Conservation (phyloP, 108 stramenopile genomes). For the Stephanodiscus triporus region DNA sequence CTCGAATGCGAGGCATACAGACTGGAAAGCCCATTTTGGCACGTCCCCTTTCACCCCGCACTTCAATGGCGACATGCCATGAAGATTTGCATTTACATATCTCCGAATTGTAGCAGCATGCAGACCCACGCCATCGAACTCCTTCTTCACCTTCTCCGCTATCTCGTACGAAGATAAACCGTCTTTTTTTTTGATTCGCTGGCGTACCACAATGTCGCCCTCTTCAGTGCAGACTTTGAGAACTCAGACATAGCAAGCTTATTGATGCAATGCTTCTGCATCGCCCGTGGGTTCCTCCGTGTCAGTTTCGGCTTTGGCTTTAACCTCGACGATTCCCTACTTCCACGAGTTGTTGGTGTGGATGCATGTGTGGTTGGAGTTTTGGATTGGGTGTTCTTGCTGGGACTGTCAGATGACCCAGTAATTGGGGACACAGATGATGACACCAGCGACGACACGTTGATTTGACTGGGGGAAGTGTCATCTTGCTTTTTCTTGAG, state of each 20-base stretch:
- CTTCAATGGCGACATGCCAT: background rate
- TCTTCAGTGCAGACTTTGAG: background rate
- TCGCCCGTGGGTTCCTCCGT: background rate
- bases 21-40: background rate
- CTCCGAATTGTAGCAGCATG: background rate
- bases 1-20: background rate
- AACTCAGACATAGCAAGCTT: background rate
- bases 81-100: background rate
- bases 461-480: too few species aligned
- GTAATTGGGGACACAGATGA: too few species aligned
- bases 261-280: background rate
- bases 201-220: background rate
- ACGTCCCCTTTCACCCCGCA: background rate
- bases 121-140: background rate
- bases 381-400: too few species aligned
- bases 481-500: too few species aligned
- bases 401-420: too few species aligned
- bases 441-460: too few species aligned
- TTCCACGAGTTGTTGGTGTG: too few species aligned
- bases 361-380: too few species aligned
- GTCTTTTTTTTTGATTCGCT: background rate
- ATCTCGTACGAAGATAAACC: background rate
- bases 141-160: background rate
- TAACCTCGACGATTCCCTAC: background rate
- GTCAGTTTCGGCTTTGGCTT: background rate